Evolutionary conservation across 2,329 filamentous ascomycete species (phyloP), one percentile per base, ranked within the genome.

Genomic region (Dactylellina cionopaga): DNA sequence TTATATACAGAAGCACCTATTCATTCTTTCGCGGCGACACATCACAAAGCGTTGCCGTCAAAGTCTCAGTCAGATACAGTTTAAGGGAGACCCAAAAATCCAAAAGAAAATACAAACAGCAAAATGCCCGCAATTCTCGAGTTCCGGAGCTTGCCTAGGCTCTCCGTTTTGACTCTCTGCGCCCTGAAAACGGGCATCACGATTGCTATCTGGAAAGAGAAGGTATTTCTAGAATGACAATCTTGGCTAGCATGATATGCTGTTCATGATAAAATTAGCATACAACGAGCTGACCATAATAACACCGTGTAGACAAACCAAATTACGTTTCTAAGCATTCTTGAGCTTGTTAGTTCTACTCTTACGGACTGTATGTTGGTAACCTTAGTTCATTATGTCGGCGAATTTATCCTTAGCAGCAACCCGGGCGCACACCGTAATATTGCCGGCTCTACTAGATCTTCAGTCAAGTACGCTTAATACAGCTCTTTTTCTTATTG

Each of bases 331-430:
- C 39, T 59, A 6, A 17, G 22, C 17, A 31, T 35, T 17, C 29
- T 63, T 5, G 59, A 64, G 13, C 35, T 54, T 6, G 59, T 47
- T 22, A 44, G 9, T 17, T 54, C 59, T 7, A 64, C 59, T 5
- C 37, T 64, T 33, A 64, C 47, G 5, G 59, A 54, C 7, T 64
- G 35, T 35, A 55, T 54, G 33, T 51, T 15, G 27, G 37, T 17
- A n/a, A n/a, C n/a, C n/a, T n/a, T n/a, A n/a, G 3, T 24, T 13
- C 25, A 35, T 24, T 24, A 22, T 25, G 7, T 25, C 31, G 0
- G 19, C 10, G 22, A 41, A n/a, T n/a, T n/a, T n/a, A 0, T n/a
- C 13, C 5, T 27, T 33, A 15, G 5, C n/a, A 11, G 31, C 41
- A 2, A 25, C 58, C 13, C 13, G 5, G 35, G 31, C 15, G 17